Base-by-base conservation (phyloP, 2,329 filamentous ascomycete genomes). In the Harringtonia aguacate region DNA sequence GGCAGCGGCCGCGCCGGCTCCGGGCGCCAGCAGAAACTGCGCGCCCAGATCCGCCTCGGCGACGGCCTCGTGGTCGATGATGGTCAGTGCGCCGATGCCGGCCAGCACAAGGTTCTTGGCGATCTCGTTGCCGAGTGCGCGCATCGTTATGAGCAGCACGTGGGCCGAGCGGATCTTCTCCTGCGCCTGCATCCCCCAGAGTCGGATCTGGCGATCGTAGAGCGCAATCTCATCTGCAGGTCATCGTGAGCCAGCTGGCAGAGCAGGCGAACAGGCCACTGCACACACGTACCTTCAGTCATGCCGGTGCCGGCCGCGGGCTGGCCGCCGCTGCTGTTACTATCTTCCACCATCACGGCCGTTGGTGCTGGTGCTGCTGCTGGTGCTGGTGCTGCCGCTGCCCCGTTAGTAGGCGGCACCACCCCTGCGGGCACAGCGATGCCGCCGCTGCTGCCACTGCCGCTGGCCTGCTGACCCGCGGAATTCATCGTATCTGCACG, bases 101-200 rank as follows among this genome's bases (percentile, higher is more conserved):
- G 92, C 89, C 3, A 98, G 78, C 17, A 95, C 90, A 20, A 98
- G 80, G 59, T 97, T 98, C 70, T 98, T 98, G 50, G 92, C 89
- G 44, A 97, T 84, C 65, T 98, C 92, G 59, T 90, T 94, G 46
- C 85, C 88, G 15, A 98, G 76, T 1, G 85, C 88, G 58, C 84
- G 86, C 61, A 95, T 79, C 27, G 81, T 88, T 53, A 98, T 82
- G 50, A 98, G 77, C 37, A 97, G 80, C 53, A 98, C 84, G 57
- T 88, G 88, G 47, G 92, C 87, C 47, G 77, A 84, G 54, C 90
- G 86, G 46, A 98, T 88, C 59, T 84, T 87, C 60, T 94, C 84
- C 62, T 98, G 92, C 8, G 92, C 92, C 56, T 92, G 81, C 58
- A 97, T 86, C 36, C 92, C 92, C 92, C 92, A 98, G 27, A 98